Conservation (phyloP, 73 alveolate species). For the Paramecium tetraurelia region DNA sequence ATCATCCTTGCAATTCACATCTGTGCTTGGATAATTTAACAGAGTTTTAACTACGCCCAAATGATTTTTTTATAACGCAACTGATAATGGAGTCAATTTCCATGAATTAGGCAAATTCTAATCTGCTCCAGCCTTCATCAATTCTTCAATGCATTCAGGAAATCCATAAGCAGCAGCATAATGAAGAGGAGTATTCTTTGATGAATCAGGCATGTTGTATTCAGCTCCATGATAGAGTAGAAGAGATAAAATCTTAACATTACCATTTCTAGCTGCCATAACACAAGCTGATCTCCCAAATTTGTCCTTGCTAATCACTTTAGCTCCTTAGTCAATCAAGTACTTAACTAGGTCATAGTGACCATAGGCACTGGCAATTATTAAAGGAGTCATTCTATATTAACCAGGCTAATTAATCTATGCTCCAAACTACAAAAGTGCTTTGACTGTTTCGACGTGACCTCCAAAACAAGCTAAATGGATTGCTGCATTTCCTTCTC, state of each 20-base stretch:
- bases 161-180: constrained; percentile 98
- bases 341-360: constrained; percentile 83
- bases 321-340: constrained; percentile 77
- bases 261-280: constrained; percentile 94
- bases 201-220: constrained; percentile 86
- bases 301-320: constrained; percentile 81
- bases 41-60: constrained; percentile 84
- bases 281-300: constrained; percentile 91
- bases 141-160: constrained; percentile 80
- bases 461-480: constrained; percentile 93
- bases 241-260: constrained; percentile 78
- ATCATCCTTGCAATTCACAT: constrained; percentile 95
- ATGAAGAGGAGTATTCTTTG: constrained; percentile 92
- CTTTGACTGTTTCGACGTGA: constrained; percentile 80
- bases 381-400: constrained; percentile 90
- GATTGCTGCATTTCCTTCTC: constrained; percentile 86
- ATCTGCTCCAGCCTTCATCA: constrained; percentile 92
- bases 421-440: constrained; percentile 79
- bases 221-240: constrained; percentile 90
- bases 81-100: constrained; percentile 91
- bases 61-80: constrained; percentile 84
- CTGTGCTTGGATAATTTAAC: constrained; percentile 79
- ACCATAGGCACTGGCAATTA: constrained; percentile 94
- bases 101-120: constrained; percentile 93
- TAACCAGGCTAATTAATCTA: constrained; percentile 74